Evolutionary conservation across 495 filamentous ascomycete genomes (phyloP), one percentile per base, ranked within the genome.

Genomic region (Usnea hakonensis): DNA sequence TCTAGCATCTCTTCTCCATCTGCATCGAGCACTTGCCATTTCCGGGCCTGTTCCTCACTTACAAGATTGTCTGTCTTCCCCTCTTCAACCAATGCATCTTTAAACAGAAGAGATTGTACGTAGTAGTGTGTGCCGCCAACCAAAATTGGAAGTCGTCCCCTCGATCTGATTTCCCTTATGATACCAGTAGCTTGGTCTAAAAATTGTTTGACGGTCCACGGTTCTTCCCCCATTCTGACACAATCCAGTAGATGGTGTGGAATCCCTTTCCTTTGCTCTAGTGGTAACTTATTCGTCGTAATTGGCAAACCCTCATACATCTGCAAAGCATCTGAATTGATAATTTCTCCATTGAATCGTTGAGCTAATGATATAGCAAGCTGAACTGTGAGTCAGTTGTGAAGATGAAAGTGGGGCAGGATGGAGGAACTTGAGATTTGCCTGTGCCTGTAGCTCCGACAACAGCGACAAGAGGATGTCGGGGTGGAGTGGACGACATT

Each of bases 271-370:
- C 85, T 85, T 70, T 99, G 92, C 30, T 83, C 80, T 16, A 70
- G 50, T 0, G 88, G 79, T 63, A 96, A 85, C 70, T 97, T 93
- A 73, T 99, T 99, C 21, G 95, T 99, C 60, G 97, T 92, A 65
- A 97, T 88, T 1, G 94, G 91, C 23, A 99, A 78, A 11, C 92
- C 95, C 38, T 84, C 78, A 69, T 99, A 99, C 81, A 99, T 87
- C 72, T 97, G 95, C 90, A 99, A 94, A n/a, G 94, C 94, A 76
- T 99, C 95, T 56, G 89, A 91, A 71, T 99, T 99, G 78, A 99
- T 90, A 58, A 99, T 83, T 75, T 99, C 95, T 65, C 95, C 95
- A 73, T 95, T 88, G 75, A 89, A 92, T 38, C 80, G 81, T 40
- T 79, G 78, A 5, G 95, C 94, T 35, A 99, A 72, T 53, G 95